Base-by-base conservation (phyloP, 78 protist genomes). In the Creolimax fragrantissima region DNA sequence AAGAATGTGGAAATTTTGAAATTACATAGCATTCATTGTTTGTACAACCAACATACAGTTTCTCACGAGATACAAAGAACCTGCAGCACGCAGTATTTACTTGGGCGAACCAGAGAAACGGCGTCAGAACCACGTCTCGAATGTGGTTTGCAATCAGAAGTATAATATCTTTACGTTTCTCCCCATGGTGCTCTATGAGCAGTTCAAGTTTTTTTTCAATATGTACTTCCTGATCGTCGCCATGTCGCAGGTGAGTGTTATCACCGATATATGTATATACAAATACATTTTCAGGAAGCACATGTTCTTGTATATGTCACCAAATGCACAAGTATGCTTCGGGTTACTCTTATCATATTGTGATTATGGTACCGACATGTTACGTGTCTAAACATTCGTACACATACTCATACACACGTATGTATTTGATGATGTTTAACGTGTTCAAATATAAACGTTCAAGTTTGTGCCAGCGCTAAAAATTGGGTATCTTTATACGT, bases 181-280 rank as follows among this genome's bases (percentile, higher is more conserved):
- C 32, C 94, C 94, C 2, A 2, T 85, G n/a, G 93, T 89, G n/a
- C 93, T 96, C 39, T 92, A 37, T n/a, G 95, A 94, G 90, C 97
- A 96, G 94, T 94, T 93, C 81, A 43, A 42, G 32, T 42, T 96
- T 42, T 91, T 96, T 41, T 86, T 95, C 89, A 91, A 91, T 90
- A n/a, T 91, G 4, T 91, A 91, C 83, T 91, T 91, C 35, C 74
- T 91, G 41, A 35, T 74, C 6, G 85, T 90, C 35, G 92, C 92
- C n/a, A n/a, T 90, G 17, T 90, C 92, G 81, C 91, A 89, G 83
- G 74, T 58, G 74, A 58, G 74, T 58, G 74, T 58, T 58, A 32
- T 58, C 74, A 58, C 74, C 11, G 74, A 47, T 47, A 11, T 47
- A 47, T 47, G 11, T 47, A 47, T 11, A 47, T 47, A 47, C 11